Base-by-base conservation (phyloP, 1,284 basidiomycete genomes). In the Somion occarium region DNA sequence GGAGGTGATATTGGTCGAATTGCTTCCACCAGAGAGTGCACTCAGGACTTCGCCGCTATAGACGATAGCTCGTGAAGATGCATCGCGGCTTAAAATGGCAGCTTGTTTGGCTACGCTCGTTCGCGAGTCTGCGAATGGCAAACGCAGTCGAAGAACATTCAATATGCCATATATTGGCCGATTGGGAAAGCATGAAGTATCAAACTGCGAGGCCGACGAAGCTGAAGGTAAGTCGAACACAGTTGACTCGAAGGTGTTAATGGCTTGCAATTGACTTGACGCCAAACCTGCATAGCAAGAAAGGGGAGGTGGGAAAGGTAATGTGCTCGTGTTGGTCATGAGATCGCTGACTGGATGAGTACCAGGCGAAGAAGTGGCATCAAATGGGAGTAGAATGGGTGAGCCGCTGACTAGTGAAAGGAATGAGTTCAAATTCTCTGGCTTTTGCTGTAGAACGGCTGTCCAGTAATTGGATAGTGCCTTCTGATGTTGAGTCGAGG, bases 81-180 rank as follows among this genome's bases (percentile, higher is more conserved):
- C 75, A 46, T 74, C 75, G 3, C 66, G 61, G 13, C 66, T 65
- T 27, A 85, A 66, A 5, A 75, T 63, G 18, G 71, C 73, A 2
- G 76, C 79, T 62, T 85, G 81, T 51, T 68, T 69, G 1, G 76
- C 67, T 26, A 73, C 65, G 18, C 72, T 71, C 12, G 63, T 59
- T 25, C 69, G 62, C 5, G 68, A 64, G 59, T 82, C 76, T 5
- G 65, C 49, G 63, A 82, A 85, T 11, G 83, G 81, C 22, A 81
- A 66, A 12, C 82, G 76, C 22, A 83, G 66, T 9, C 69, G 71
- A 23, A 83, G 63, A 11, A 84, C 58, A 58, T 85, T 73, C 46
- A 85, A 66, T 7, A 82, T 67, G n/a, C 83, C 83, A 60, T 86
- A 85, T 15, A 82, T 66, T 1, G 82, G 83, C 19, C 79, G 73